Base-by-base conservation (phyloP, 1,284 basidiomycete genomes). In the Apiotrichum montevideense region DNA sequence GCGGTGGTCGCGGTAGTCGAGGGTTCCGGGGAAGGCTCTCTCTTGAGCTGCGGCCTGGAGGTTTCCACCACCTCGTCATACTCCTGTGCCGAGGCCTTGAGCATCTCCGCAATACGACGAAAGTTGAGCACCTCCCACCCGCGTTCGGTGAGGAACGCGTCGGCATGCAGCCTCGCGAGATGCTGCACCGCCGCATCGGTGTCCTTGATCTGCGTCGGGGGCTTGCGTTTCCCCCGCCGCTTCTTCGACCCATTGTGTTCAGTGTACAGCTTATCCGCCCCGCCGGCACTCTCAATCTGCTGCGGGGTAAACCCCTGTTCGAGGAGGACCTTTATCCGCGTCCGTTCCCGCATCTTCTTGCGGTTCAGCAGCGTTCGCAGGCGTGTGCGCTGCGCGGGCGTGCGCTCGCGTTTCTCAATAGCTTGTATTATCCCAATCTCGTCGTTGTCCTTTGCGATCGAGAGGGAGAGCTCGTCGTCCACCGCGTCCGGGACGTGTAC, bases 121-220 rank as follows among this genome's bases (percentile, higher is more conserved):
- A 53, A 65, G 51, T 64, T 62, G 59, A 68, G 63, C n/a, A 68
- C 40, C 35, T 66, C 66, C 54, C 63, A 57, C 0, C 61, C 61
- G 4, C 43, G 45, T 9, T 52, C 43, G 14, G 35, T 29, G 34
- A 62, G n/a, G 35, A 55, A 49, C 2, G 7, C 4, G 3, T 35
- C 41, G 4, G 44, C 43, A 3, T 43, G 51, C 9, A 53, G 34
- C 1, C 45, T 39, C 3, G 35, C 44, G 13, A 59, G 48, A 5
- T 9, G 13, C 29, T 35, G 21, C 7, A 54, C 46, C 1, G 42
- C 46, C 2, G 13, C 34, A 7, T 53, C 46, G 33, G 10, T 14
- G 2, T 5, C 10, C 15, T 33, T 13, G 1, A 37, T 14, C n/a
- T 45, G 47, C n/a, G 39, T 35, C 11, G 13, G 40, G 15, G 15